These are phyloP conservation scores for Eudorina sp. DNA, from an alignment of 139 green algal species.

Conservation along the genomic window DNA sequence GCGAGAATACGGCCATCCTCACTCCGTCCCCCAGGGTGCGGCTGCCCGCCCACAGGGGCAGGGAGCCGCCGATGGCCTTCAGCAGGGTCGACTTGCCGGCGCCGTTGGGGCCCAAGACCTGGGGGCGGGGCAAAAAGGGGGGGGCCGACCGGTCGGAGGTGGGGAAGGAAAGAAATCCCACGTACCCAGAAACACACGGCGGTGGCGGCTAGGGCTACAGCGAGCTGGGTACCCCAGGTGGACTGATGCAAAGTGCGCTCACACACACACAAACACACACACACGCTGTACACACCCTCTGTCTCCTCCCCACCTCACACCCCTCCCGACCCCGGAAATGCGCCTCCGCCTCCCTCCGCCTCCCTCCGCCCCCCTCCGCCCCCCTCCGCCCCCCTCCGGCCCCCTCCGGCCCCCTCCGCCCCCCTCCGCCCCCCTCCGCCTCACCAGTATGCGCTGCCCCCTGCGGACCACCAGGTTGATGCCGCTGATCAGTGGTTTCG, in stretches of 20 bases:
- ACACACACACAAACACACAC: too few relatives aligned
- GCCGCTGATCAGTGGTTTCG: constrained; percentile 53
- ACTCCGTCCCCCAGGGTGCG: constrained; percentile 70
- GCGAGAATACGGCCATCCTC: constrained; percentile 75
- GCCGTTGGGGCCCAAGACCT: constrained; percentile 79
- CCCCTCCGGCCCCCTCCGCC: not conserved
- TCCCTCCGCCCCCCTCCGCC: not conserved
- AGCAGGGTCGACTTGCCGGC: constrained; percentile 75
- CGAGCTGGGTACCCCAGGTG: too few relatives aligned
- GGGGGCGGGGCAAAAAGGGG: not conserved
- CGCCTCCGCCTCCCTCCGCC: not conserved
- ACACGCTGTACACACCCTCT: not conserved
- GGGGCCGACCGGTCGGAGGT: too few relatives aligned
- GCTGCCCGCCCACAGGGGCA: constrained; percentile 64
- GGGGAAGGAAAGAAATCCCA: too few relatives aligned
- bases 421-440: not conserved
- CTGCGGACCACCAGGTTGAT: constrained; percentile 67
- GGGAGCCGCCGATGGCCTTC: constrained; percentile 52
- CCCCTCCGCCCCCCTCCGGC: not conserved
- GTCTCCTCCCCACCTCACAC: not conserved
- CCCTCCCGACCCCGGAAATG: not conserved
- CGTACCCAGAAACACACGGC: too few relatives aligned
- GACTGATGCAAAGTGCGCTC: too few relatives aligned
- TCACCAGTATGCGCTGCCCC: constrained; percentile 69
- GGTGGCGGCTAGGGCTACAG: too few relatives aligned